Evolutionary conservation across 495 filamentous ascomycete genomes (phyloP).

Genomic region (Penicillium silybi): DNA sequence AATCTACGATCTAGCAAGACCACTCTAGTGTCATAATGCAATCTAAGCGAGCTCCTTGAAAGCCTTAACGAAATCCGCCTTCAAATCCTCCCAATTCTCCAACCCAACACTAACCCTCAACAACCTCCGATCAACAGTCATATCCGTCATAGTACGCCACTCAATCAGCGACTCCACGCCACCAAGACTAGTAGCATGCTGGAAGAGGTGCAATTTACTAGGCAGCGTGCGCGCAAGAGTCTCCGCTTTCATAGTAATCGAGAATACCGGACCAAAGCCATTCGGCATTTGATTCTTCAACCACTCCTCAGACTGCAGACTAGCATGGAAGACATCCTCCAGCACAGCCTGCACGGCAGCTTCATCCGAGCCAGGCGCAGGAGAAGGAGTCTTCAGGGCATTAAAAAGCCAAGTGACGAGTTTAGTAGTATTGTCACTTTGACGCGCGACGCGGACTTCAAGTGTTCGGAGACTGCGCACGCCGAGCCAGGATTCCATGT

Average conservation of each 20-base stretch:
- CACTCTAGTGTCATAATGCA: background rate
- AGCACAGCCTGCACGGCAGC: slow-evolving; percentile 51
- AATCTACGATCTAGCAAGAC: background rate
- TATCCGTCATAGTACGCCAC: slow-evolving; percentile 73
- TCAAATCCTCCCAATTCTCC: slow-evolving; percentile 83
- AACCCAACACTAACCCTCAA: slow-evolving; percentile 81
- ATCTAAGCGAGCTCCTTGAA: slow-evolving; percentile 39
- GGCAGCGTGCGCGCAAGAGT: slow-evolving; percentile 64
- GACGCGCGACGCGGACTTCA: slow-evolving; percentile 72
- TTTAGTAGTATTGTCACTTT: slow-evolving; percentile 61
- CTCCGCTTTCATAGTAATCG: slow-evolving; percentile 59
- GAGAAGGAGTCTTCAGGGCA: slow-evolving; percentile 32
- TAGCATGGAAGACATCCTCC: slow-evolving; percentile 66
- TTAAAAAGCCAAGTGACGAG: slow-evolving; percentile 69
- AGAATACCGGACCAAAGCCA: slow-evolving; percentile 87
- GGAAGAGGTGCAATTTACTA: slow-evolving; percentile 74
- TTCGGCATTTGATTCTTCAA: slow-evolving; percentile 84
- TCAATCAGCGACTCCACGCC: slow-evolving; percentile 88
- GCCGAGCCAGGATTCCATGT: slow-evolving; percentile 87
- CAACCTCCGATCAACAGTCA: slow-evolving; percentile 64
- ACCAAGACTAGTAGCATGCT: slow-evolving; percentile 91
- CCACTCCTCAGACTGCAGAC: slow-evolving; percentile 70
- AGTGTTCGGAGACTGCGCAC: slow-evolving; percentile 81
- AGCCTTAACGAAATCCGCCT: slow-evolving; percentile 66
- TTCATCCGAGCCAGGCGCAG: slow-evolving; percentile 31